Percentiles rank a stretch among this genome's conserved stretches.
These are phyloP conservation scores for Fusarium luffae DNA, from an alignment of 2,329 filamentous ascomycete genomes.

Conservation along the genomic window DNA sequence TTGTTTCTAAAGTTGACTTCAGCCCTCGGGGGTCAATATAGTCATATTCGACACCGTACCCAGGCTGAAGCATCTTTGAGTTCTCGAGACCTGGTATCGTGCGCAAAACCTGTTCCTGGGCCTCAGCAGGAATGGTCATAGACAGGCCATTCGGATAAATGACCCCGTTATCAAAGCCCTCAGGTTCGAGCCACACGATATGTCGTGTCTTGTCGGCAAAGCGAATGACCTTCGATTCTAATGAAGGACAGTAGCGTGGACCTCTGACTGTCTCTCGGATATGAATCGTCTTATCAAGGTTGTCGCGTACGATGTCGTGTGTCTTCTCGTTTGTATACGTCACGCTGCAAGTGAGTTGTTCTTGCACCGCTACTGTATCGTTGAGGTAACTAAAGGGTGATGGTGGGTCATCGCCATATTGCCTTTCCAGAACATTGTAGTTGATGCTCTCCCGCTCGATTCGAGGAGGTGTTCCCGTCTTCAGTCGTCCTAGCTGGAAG, in stretches of 20 bases:
- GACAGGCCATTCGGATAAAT: slow-evolving; percentile 97
- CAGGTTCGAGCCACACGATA: slow-evolving; percentile 96
- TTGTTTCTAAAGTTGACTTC: slow-evolving; percentile 91
- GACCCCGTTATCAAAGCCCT: slow-evolving; percentile 89
- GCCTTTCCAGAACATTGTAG: slow-evolving; percentile 75
- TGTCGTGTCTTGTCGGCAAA: slow-evolving; percentile 85
- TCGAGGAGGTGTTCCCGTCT: slow-evolving; percentile 94
- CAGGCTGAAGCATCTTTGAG: slow-evolving; percentile 90
- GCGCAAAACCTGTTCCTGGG: slow-evolving; percentile 84
- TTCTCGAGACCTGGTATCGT: slow-evolving; percentile 90
- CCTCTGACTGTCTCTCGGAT: slow-evolving; percentile 96
- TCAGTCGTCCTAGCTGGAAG: slow-evolving; percentile 88
- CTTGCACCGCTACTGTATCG: slow-evolving; percentile 77
- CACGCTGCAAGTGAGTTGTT: slow-evolving; percentile 86
- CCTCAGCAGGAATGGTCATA: slow-evolving; percentile 93
- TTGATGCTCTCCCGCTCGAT: slow-evolving; percentile 86
- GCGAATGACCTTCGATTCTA: slow-evolving; percentile 92
- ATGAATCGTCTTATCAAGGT: slow-evolving; percentile 96
- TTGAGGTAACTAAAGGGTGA: slow-evolving; percentile 93
- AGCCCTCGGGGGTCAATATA: slow-evolving; percentile 95
- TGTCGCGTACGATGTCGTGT: slow-evolving; percentile 85
- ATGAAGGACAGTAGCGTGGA: slow-evolving; percentile 92
- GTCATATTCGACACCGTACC: slow-evolving; percentile 98
- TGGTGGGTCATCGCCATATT: slow-evolving; percentile 86
- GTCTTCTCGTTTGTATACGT: slow-evolving; percentile 87